Evolutionary conservation across 78 protist genomes (phyloP).

Genomic region (slime mould (Dictyostelium discoideum)): dicty_2.7 NC_007090.3:4470501-4471000

Average conservation of each 20-base stretch:
- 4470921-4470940: too few relatives aligned
- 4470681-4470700: slow-evolving; percentile 15
- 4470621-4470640: background rate
- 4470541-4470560: too few relatives aligned
- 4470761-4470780: too few relatives aligned
- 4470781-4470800: too few relatives aligned
- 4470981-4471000: too few relatives aligned
- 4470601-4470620: background rate
- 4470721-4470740: background rate
- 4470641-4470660: slow-evolving; percentile 21
- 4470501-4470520: background rate
- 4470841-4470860: background rate
- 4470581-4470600: slow-evolving; percentile 21
- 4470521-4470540: background rate
- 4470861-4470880: too few relatives aligned
- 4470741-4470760: too few relatives aligned
- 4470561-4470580: background rate
- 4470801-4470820: too few relatives aligned
- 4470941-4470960: too few relatives aligned
- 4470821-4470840: background rate
- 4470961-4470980: too few relatives aligned
- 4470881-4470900: too few relatives aligned
- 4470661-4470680: background rate
- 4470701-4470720: background rate
- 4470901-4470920: too few relatives aligned